Evolutionary conservation across 257 asterid genomes (phyloP).

Genomic region (Scutellaria minor): DNA sequence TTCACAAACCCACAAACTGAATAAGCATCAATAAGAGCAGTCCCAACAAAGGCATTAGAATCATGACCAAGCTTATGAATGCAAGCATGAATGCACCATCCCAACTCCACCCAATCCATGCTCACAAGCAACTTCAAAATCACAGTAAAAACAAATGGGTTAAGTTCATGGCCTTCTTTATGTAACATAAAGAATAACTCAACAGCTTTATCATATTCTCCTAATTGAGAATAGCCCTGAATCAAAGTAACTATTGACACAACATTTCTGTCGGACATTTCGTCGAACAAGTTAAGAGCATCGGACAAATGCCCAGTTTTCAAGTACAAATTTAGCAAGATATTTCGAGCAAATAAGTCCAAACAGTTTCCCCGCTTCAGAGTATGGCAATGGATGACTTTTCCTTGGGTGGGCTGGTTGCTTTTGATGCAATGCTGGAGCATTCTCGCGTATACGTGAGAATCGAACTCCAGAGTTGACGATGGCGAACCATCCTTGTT

Average conservation of each 20-base stretch:
- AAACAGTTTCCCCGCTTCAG: constrained; percentile 56
- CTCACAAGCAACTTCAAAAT: constrained; percentile 52
- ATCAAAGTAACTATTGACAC: constrained; percentile 62
- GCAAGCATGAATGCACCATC: constrained; percentile 48
- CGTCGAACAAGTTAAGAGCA: constrained; percentile 52
- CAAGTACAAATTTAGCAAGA: constrained; percentile 54
- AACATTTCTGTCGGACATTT: constrained; percentile 54
- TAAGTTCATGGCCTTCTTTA: constrained; percentile 57
- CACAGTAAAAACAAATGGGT: constrained; percentile 52
- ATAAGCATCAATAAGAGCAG: constrained; percentile 78
- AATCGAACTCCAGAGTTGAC: constrained; percentile 45
- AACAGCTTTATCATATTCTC: constrained; percentile 39
- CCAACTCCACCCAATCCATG: constrained; percentile 47
- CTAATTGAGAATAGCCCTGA: constrained; percentile 50
- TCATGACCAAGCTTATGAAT: constrained; percentile 54
- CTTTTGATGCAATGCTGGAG: constrained; percentile 48
- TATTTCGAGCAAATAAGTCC: constrained; percentile 73
- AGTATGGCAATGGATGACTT: constrained; percentile 46
- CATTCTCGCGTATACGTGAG: constrained; percentile 46
- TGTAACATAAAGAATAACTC: constrained; percentile 47
- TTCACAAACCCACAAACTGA: constrained; percentile 63
- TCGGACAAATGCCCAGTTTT: constrained; percentile 45
- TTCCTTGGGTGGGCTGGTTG: constrained; percentile 44
- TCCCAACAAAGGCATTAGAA: constrained; percentile 71
- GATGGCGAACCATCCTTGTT: constrained; percentile 28